Base-by-base conservation (phyloP, 2,329 filamentous ascomycete genomes). In the Hypoxylon sp. region DNA sequence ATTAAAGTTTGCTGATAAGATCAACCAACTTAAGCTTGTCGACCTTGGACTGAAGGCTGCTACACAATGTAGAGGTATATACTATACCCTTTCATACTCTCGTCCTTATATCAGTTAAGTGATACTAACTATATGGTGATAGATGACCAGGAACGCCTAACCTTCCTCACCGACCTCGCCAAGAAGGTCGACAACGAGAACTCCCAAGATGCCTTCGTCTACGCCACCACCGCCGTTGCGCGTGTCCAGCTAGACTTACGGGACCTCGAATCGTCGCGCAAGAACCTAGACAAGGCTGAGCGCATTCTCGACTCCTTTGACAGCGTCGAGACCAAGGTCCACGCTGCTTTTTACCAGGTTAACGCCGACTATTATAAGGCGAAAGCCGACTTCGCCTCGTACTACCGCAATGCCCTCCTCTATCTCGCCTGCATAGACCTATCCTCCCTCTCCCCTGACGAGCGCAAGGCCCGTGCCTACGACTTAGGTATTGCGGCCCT, bases 1-100 rank as follows among this genome's bases (percentile, higher is more conserved):
- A 80, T 88, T 95, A 79, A 96, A 91, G 80, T 99, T 99, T 78
- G 93, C 94, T 71, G 94, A 97, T 79, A 97, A 96, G 86, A 97
- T 99, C 85, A 99, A 98, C 83, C 95, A 98, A 84, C 86, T 99
- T 69, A 97, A 97, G 86, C 90, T 98, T 72, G 96, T 99, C 71
- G 91, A 92, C 71, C 84, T 99, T 71, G 96, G 94, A 14, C 83
- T 98, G 77, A 92, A 91, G 81, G 92, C 96, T 47, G 93, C 94
- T 56, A 89, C 90, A 75, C 90, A 97, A 83, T 97, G 92, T 80
- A 86, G 87, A 83, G 89, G 93, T 95, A 79, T 8, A 8, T 2
- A 19, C 19, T 41, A 8, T 46, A 50, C 19, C 8, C 3, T 3
- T 3, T 25, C 14, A 21, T 29, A 39, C 1, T 9, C 12, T 16